A percentile compares a stretch with the other conserved stretches of the same genome.
These are phyloP conservation scores for Vigna nakashimae DNA, from an alignment of 306 rosid genomes.

Conservation along the genomic window DNA sequence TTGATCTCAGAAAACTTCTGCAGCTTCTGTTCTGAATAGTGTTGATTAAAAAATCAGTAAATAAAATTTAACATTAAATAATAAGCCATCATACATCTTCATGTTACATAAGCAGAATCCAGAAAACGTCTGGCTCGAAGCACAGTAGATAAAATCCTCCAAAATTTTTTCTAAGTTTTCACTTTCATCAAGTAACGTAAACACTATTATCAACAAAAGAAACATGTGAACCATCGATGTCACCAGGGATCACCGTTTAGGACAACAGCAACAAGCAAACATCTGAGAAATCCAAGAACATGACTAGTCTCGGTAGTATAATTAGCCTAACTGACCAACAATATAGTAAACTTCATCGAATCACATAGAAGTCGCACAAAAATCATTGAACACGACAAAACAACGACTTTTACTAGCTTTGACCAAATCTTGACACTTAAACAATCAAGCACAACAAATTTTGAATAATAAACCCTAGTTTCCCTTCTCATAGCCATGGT, in stretches of 20 bases:
- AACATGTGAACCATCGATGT: neutral
- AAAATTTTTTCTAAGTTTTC: neutral
- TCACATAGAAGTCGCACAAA: neutral
- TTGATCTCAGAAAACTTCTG: slow-evolving; percentile 74
- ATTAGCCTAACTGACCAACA: slow-evolving; percentile 13
- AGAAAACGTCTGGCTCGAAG: slow-evolving; percentile 31
- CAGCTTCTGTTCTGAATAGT: slow-evolving; percentile 74
- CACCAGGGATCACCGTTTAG: slow-evolving; percentile 14
- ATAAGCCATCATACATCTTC: slow-evolving; percentile 17
- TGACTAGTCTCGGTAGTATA: neutral
- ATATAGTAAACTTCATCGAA: slow-evolving; percentile 9
- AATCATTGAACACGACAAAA: slow-evolving; percentile 4
- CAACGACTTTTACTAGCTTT: neutral
- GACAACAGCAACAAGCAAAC: neutral
- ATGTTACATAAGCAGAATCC: slow-evolving; percentile 30
- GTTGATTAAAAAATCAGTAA: slow-evolving; percentile 33
- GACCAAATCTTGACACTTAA: slow-evolving; percentile 9
- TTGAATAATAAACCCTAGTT: neutral
- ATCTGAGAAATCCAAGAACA: neutral
- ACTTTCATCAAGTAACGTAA: neutral
- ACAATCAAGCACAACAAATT: slow-evolving; percentile 6
- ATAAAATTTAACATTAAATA: neutral
- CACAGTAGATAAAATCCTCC: slow-evolving; percentile 20
- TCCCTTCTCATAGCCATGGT: neutral
- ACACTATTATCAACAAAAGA: slow-evolving; percentile 26